Percentiles rank a stretch among this genome's conserved stretches.
These are phyloP conservation scores for Camelina sativa DNA, from an alignment of 345 rosid species.

Conservation along the genomic window DNA sequence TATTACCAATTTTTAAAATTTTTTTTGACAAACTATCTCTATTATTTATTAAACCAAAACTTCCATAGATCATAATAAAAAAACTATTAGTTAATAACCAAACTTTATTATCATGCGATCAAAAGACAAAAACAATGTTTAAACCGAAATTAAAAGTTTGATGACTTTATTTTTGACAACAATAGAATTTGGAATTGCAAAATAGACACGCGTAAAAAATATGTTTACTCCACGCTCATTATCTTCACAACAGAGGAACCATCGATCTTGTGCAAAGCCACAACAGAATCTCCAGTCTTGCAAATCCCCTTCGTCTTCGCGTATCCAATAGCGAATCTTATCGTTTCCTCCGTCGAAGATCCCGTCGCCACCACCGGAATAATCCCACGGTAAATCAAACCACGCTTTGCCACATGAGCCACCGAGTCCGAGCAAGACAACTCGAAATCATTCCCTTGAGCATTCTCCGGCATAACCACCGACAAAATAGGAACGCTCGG, in stretches of 20 bases:
- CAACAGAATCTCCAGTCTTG: conserved; percentile 56
- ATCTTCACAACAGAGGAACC: conserved; percentile 63
- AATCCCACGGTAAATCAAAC: conserved; percentile 63
- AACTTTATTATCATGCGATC: no score
- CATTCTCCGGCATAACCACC: conserved; percentile 54
- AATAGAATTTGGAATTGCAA: background rate
- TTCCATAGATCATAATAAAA: no score
- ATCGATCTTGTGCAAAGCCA: conserved; percentile 59
- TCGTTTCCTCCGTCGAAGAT: conserved; percentile 57
- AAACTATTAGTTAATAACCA: no score
- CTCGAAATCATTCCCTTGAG: conserved; percentile 49
- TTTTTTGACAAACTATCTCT: no score
- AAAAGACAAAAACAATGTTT: no score
- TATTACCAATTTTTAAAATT: conserved; percentile 13
- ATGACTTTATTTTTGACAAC: background rate
- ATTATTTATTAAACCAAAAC: no score
- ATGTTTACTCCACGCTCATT: conserved; percentile 44
- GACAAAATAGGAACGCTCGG: conserved; percentile 68
- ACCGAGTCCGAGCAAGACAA: conserved; percentile 58
- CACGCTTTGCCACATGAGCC: conserved; percentile 56
- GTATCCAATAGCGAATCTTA: conserved; percentile 49
- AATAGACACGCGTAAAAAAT: background rate
- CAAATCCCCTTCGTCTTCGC: conserved; percentile 58
- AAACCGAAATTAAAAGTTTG: background rate
- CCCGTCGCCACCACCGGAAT: conserved; percentile 58